Evolutionary conservation across 345 rosid species (phyloP).

Genomic region (Sapria himalayana): DNA sequence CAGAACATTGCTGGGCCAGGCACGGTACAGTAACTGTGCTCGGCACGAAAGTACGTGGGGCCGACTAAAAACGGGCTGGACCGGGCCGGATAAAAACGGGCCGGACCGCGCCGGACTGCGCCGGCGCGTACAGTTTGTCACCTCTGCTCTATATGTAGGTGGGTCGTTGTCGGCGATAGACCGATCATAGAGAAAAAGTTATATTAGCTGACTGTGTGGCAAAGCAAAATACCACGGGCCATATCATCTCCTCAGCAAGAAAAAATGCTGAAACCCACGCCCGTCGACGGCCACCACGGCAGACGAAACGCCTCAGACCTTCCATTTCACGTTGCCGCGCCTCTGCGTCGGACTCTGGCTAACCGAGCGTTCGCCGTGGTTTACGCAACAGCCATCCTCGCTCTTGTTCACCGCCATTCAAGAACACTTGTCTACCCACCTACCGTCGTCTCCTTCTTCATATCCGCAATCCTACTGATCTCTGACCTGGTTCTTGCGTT

Average conservation of each 20-base stretch:
- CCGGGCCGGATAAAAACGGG: too few relatives aligned
- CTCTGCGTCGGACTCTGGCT: constrained; percentile 15
- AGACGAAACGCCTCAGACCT: constrained; percentile 1
- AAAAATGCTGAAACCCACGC: constrained; percentile 4
- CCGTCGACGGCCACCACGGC: constrained; percentile 2
- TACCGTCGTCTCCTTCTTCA: constrained; percentile 5
- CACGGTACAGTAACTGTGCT: too few relatives aligned
- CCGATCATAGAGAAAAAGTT: neutral
- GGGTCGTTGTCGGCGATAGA: neutral
- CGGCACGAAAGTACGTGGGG: too few relatives aligned
- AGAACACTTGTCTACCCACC: constrained; percentile 17
- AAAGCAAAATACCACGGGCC: too few relatives aligned
- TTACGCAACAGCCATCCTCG: constrained; percentile 29
- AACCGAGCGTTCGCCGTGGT: constrained; percentile 28
- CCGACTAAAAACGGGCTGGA: too few relatives aligned
- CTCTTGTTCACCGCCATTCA: constrained; percentile 28
- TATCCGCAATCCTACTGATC: constrained; percentile 14
- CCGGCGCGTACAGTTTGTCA: too few relatives aligned
- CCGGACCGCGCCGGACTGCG: too few relatives aligned
- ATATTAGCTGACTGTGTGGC: too few relatives aligned
- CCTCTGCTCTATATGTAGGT: too few relatives aligned
- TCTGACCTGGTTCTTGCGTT: constrained; percentile 49
- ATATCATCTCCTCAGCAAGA: constrained; percentile 1
- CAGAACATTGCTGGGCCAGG: too few relatives aligned
- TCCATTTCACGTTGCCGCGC: constrained; percentile 20